Conservation (phyloP, 441 rosid genomes). For the Pelargonium australe region DNA sequence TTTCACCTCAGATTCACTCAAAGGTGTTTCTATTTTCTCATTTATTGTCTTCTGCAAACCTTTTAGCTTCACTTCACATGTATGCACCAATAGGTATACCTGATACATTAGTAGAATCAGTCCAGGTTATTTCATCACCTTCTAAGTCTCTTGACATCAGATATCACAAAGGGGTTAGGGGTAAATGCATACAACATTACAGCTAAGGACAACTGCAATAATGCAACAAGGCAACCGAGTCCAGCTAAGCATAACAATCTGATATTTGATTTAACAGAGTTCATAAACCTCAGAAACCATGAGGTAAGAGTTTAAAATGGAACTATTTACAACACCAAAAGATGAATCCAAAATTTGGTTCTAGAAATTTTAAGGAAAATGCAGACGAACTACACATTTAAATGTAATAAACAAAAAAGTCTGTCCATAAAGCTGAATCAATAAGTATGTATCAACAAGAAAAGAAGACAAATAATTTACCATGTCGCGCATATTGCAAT, state of each 20-base stretch:
- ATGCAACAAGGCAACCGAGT: neutral
- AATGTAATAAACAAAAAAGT: neutral
- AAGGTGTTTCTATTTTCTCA: slow-evolving; percentile 24
- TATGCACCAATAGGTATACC: slow-evolving; percentile 85
- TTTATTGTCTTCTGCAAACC: slow-evolving; percentile 22
- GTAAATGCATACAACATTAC: neutral
- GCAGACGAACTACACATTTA: neutral
- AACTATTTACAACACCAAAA: slow-evolving; percentile 5
- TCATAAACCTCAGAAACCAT: slow-evolving; percentile 5
- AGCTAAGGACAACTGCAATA: neutral
- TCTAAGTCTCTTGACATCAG: neutral
- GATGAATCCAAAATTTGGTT: neutral
- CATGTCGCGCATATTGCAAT: slow-evolving; percentile 82
- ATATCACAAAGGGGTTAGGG: slow-evolving; percentile 6
- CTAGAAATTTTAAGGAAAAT: neutral
- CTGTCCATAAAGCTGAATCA: neutral
- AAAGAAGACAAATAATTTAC: slow-evolving; percentile 32
- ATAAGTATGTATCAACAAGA: neutral
- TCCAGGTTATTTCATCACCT: slow-evolving; percentile 14
- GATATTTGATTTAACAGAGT: neutral
- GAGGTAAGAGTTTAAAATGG: neutral
- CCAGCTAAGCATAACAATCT: slow-evolving; percentile 2
- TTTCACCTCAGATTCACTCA: slow-evolving; percentile 28
- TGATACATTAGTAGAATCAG: slow-evolving; percentile 23
- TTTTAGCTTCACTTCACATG: slow-evolving; percentile 44